Evolutionary conservation across 345 rosid genomes (phyloP), one percentile per base, ranked within the genome.

Genomic region (Brassica juncea): DNA sequence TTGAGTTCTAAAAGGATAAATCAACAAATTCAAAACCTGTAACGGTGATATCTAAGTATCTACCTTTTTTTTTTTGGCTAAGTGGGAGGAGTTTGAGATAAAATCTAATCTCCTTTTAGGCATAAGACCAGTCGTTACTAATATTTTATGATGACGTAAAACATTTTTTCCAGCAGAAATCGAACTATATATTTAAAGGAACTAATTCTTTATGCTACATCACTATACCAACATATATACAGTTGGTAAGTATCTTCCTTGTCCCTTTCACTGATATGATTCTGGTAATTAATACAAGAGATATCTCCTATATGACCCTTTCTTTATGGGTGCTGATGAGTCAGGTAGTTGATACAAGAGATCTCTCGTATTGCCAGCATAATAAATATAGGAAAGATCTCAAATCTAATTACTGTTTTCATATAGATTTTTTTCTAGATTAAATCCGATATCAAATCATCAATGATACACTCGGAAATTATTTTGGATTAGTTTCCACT

Each of bases 401-500:
- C 72, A 55, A 16, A 78, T 65, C 76, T 55, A 71, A 19, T 54
- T 28, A 63, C 25, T 35, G 14, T 52, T 66, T 44, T 55, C 66
- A 27, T 71, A 15, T 71, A 78, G 81, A 54, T 55, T 19, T 21
- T 35, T 39, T 7, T 57, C 27, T 5, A 28, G 32, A 44, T 14
- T 69, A 68, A 76, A 68, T 76, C 52, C 49, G 8, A 68, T 58
- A 77, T 27, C 49, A 39, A 37, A 65, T 78, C 72, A 65, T 55
- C 81, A 78, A 65, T 39, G 60, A 54, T 71, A 34, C 35, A 27
- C 73, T 25, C 57, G 27, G 28, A 77, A 52, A 37, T 63, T 10
- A 54, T 77, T 71, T 52, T 16, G 32, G 8, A 64, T 71, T 77
- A 11, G 9, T 27, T 63, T 62, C 23, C 7, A 9, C 5, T 25